Evolutionary conservation across 345 rosid species (phyloP).

Genomic region (Erucastrum elatum): DNA sequence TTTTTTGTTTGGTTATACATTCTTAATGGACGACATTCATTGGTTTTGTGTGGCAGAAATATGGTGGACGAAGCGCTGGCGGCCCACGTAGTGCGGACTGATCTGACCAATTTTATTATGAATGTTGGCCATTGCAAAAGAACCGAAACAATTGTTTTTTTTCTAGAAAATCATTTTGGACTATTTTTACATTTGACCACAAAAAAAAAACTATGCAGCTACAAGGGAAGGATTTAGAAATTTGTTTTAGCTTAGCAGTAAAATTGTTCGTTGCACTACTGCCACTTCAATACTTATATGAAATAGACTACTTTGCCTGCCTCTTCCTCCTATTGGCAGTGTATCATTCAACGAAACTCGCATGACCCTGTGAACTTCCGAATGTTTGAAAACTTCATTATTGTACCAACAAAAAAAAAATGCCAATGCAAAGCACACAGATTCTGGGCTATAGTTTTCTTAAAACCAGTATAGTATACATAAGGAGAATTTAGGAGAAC

Average conservation of each 20-base stretch:
- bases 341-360: neutral
- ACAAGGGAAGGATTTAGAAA: neutral
- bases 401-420: no score
- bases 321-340: neutral
- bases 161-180: slow-evolving; percentile 9
- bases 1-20: neutral
- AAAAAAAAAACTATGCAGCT: slow-evolving; percentile 11
- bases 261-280: neutral
- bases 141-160: slow-evolving; percentile 2
- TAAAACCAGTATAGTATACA: no score
- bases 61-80: slow-evolving; percentile 59
- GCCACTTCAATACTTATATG: neutral
- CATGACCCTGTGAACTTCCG: neutral
- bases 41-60: slow-evolving; percentile 44
- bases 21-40: neutral
- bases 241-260: slow-evolving; percentile 2
- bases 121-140: slow-evolving; percentile 9
- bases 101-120: neutral
- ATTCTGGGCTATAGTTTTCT: no score
- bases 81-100: slow-evolving; percentile 49
- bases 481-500: no score
- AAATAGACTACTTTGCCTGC: no score
- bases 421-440: no score
- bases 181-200: slow-evolving; percentile 9
- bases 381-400: no score